These are phyloP conservation scores for Penicillium maclennaniae DNA, from an alignment of 495 filamentous ascomycete species.

Conservation along the genomic window DNA sequence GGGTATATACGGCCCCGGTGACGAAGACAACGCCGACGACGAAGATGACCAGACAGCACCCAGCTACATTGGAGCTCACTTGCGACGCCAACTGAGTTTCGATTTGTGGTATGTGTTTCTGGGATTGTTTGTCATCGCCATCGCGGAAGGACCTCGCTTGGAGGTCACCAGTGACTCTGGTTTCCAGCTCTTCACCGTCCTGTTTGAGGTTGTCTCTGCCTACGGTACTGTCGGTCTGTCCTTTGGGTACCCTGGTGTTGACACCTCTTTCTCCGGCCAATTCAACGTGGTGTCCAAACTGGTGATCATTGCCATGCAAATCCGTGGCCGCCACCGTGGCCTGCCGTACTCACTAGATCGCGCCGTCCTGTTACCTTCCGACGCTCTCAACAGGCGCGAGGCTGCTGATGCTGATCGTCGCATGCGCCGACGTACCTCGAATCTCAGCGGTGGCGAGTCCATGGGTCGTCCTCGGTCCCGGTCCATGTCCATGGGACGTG, in stretches of 20 bases:
- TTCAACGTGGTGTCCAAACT: conserved; percentile 82
- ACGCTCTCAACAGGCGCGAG: conserved; percentile 68
- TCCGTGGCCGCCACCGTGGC: conserved; percentile 88
- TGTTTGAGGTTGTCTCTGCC: conserved; percentile 89
- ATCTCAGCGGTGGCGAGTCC: conserved; percentile 40
- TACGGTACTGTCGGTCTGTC: conserved; percentile 94
- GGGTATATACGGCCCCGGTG: conserved; percentile 62
- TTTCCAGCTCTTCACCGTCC: conserved; percentile 75
- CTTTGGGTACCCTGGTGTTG: conserved; percentile 70
- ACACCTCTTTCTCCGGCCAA: conserved; percentile 75
- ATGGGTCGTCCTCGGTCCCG: conserved; percentile 26
- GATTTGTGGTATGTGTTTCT: conserved; percentile 94
- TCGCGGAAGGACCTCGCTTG: conserved; percentile 69
- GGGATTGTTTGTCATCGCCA: conserved; percentile 81
- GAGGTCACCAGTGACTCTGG: conserved; percentile 51
- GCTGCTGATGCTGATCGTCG: conserved; percentile 54
- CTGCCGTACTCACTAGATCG: conserved; percentile 89
- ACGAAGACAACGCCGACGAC: conserved; percentile 34
- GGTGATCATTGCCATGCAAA: conserved; percentile 88
- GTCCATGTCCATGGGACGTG: conserved; percentile 21
- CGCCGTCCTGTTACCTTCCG: conserved; percentile 79
- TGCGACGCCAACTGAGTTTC: conserved; percentile 86
- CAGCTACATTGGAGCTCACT: conserved; percentile 81
- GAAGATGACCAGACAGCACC: conserved; percentile 54
- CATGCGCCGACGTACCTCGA: conserved; percentile 53